These are phyloP conservation scores for Boletellus ananiceps DNA, from an alignment of 768 basidiomycete genomes.

Conservation along the genomic window DNA sequence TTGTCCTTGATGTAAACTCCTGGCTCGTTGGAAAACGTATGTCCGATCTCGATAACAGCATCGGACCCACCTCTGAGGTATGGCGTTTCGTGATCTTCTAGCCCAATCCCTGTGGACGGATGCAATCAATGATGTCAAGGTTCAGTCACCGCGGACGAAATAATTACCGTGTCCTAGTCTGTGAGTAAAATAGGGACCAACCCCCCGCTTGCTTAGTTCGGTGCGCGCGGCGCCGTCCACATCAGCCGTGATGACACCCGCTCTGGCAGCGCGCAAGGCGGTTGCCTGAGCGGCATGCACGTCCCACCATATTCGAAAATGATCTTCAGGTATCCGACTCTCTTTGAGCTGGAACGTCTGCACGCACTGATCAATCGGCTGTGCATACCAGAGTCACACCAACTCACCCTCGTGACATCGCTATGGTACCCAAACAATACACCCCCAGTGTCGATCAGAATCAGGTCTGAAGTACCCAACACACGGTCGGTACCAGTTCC, in stretches of 20 bases:
- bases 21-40: slow-evolving; percentile 82
- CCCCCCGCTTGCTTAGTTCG: slow-evolving; percentile 40
- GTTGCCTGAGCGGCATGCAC: slow-evolving; percentile 61
- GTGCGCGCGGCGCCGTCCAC: slow-evolving; percentile 63
- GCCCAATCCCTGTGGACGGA: slow-evolving; percentile 63
- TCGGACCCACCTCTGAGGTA: slow-evolving; percentile 71
- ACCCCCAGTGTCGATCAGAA: slow-evolving; percentile 72
- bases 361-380: neutral
- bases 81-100: slow-evolving; percentile 79
- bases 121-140: slow-evolving; percentile 12
- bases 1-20: slow-evolving; percentile 69
- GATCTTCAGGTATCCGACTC: slow-evolving; percentile 49
- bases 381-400: neutral
- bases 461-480: slow-evolving; percentile 54
- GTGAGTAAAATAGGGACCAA: slow-evolving; percentile 70
- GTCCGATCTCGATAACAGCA: slow-evolving; percentile 53
- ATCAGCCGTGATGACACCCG: slow-evolving; percentile 45
- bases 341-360: slow-evolving; percentile 63
- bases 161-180: slow-evolving; percentile 69
- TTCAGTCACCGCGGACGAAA: slow-evolving; percentile 4
- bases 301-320: slow-evolving; percentile 57
- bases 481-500: slow-evolving; percentile 68
- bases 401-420: slow-evolving; percentile 70
- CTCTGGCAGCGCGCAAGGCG: slow-evolving; percentile 45
- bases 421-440: slow-evolving; percentile 69